Percentiles rank a stretch among this genome's conserved stretches.
Evolutionary conservation across 805 yeast genomes (phyloP).

Genomic region (Hemisphaericaspora nanyangensis): DNA sequence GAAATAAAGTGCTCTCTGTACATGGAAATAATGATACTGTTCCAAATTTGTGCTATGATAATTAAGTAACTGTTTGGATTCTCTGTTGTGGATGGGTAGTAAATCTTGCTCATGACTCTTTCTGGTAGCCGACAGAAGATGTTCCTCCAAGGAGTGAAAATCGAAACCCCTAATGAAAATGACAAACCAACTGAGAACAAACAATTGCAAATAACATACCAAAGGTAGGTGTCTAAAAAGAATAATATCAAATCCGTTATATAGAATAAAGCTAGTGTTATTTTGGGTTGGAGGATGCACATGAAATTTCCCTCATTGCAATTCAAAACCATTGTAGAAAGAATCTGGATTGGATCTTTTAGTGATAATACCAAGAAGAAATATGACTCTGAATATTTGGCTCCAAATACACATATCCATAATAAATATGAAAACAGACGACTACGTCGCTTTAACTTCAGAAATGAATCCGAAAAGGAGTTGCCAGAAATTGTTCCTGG

Average conservation of each 20-base stretch:
- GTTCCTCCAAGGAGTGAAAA: conserved; percentile 38
- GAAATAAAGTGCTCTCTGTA: conserved; percentile 38
- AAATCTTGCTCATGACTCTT: conserved; percentile 25
- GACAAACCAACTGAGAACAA: conserved; percentile 30
- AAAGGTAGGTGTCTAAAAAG: conserved; percentile 37
- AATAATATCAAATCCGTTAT: conserved; percentile 29
- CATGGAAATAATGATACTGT: conserved; percentile 23
- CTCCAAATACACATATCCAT: conserved; percentile 30
- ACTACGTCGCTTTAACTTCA: conserved; percentile 19
- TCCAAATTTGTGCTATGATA: conserved; percentile 25
- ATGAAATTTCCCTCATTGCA: conserved; percentile 20
- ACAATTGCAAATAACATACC: conserved; percentile 37
- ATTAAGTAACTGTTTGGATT: conserved; percentile 6
- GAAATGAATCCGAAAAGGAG: conserved; percentile 15
- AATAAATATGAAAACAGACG: conserved; percentile 20
- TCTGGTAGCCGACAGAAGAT: conserved; percentile 33
- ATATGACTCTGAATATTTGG: conserved; percentile 34
- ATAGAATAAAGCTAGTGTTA: conserved; percentile 21
- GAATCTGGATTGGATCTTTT: conserved; percentile 29
- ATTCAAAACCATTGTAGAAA: conserved; percentile 22
- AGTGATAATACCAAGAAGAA: conserved; percentile 33
- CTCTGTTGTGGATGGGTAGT: conserved; percentile 10
- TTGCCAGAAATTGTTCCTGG: conserved; percentile 1
- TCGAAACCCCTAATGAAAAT: conserved; percentile 28
- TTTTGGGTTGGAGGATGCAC: conserved; percentile 26